A percentile compares a stretch with the other conserved stretches of the same genome.
These are phyloP conservation scores for Leccinellum rugosiceps DNA, from an alignment of 768 basidiomycete species.

Conservation along the genomic window DNA sequence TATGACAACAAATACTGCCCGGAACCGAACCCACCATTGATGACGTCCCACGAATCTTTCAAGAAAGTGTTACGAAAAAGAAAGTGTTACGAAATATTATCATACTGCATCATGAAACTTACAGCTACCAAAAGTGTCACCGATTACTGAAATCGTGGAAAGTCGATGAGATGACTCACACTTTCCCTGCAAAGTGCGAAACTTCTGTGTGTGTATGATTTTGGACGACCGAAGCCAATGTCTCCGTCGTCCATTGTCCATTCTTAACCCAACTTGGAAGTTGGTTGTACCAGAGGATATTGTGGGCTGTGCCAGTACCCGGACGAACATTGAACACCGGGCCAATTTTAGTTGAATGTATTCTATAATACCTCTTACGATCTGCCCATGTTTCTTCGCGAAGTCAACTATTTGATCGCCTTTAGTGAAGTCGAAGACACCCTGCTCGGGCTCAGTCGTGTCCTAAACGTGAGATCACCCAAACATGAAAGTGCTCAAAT, in stretches of 20 bases:
- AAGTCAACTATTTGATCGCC: constrained; percentile 20
- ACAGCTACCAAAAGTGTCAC: constrained; percentile 5
- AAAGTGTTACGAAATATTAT: background rate
- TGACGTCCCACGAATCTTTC: constrained; percentile 21
- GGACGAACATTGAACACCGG: too few species aligned
- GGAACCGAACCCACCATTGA: constrained; percentile 12
- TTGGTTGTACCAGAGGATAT: constrained; percentile 16
- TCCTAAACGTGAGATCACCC: constrained; percentile 6
- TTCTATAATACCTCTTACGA: constrained; percentile 12
- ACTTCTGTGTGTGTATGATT: constrained; percentile 17
- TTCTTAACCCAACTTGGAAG: constrained; percentile 16
- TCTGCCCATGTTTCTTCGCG: constrained; percentile 17
- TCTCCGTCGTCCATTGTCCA: constrained; percentile 10
- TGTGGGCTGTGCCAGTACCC: constrained; percentile 10
- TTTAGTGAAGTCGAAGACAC: constrained; percentile 20
- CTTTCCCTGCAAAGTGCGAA: constrained; percentile 9
- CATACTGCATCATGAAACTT: background rate
- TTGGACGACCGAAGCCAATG: constrained; percentile 16
- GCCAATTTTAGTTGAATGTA: background rate
- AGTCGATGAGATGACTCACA: constrained; percentile 3
- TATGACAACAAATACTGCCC: background rate
- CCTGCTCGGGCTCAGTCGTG: constrained; percentile 21
- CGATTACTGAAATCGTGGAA: background rate
- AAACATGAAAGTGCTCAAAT: background rate
- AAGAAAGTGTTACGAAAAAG: background rate